These are phyloP conservation scores for Endotrypanum monterogeii DNA, from an alignment of 208 protist genomes.

Conservation along the genomic window DNA sequence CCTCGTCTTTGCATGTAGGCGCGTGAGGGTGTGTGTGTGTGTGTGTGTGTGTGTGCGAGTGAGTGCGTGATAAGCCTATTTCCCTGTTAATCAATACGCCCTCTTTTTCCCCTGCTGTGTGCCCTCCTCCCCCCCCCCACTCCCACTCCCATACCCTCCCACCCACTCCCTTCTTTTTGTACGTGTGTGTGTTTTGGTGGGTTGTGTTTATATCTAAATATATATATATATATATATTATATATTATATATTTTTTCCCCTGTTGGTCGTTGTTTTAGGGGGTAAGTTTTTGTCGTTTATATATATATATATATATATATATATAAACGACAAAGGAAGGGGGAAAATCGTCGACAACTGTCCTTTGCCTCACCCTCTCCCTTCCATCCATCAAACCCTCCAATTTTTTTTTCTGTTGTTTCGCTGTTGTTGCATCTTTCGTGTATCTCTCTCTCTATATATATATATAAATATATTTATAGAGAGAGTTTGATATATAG, in stretches of 20 bases:
- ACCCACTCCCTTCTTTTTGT: neutral
- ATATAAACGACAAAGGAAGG: no score
- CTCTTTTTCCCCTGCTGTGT: neutral
- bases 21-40: neutral
- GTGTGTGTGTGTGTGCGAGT: neutral
- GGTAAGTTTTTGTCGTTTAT: no score
- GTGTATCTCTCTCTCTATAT: neutral
- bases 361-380: neutral
- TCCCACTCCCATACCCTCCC: neutral
- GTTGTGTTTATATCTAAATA: no score
- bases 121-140: neutral
- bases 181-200: neutral
- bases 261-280: neutral
- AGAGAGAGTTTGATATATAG: neutral
- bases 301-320: no score
- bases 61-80: neutral
- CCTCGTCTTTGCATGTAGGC: neutral
- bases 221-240: neutral
- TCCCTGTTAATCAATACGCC: neutral
- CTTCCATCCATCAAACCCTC: neutral
- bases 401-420: neutral
- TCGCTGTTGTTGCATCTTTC: neutral
- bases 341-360: no score
- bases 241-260: neutral
- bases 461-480: conserved; percentile 2